Base-by-base conservation (phyloP, 768 basidiomycete genomes). In the Lepiota brunneoincarnata region DNA sequence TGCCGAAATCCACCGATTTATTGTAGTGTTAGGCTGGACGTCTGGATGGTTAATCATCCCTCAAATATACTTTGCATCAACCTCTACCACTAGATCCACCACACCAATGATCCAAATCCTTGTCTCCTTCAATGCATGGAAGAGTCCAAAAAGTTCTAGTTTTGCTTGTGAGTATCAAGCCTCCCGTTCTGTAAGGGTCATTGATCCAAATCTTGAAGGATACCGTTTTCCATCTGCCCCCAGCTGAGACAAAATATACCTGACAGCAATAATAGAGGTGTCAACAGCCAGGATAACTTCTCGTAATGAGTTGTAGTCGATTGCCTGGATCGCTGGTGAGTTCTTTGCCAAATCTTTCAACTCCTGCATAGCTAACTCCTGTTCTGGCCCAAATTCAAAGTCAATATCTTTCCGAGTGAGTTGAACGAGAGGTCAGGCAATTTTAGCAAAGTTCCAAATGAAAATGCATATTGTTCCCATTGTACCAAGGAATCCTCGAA, bases 121-220 rank as follows among this genome's bases (percentile, higher is more conserved):
- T 6, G 54, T 36, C 0, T 62, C 59, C 1, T 54, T 49, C 0
- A 72, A 62, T 0, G 60, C 61, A 0, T 51, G 47, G 37, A 64
- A 69, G 2, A 72, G 57, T 0, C 69, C 62, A 51, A 67, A 70
- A 0, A 75, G 58, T 53, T 75, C 72, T 3, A 70, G n/a, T 39
- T 75, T 74, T 0, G 70, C 59, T 49, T 72, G 67, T 54, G 56
- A 73, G 54, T 45, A 73, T 36, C 9, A 15, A 4, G 51, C 49
- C 38, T 64, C 58, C 1, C 61, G 36, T 7, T 66, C 61, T 35
- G 63, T 64, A 54, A 60, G 61, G 0, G 61, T 47, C 10, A 54
- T 66, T 23, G 61, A 64, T 1, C 63, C 58, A 24, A 50, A 62
- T 2, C 59, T 26, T 2, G 59, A 58, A 0, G 63, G 61, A 9